A percentile compares a stretch with the other conserved stretches of the same genome.
Conservation (phyloP, 1,139 yeast species). For the Blastobotrys raffinosifermentans region DNA sequence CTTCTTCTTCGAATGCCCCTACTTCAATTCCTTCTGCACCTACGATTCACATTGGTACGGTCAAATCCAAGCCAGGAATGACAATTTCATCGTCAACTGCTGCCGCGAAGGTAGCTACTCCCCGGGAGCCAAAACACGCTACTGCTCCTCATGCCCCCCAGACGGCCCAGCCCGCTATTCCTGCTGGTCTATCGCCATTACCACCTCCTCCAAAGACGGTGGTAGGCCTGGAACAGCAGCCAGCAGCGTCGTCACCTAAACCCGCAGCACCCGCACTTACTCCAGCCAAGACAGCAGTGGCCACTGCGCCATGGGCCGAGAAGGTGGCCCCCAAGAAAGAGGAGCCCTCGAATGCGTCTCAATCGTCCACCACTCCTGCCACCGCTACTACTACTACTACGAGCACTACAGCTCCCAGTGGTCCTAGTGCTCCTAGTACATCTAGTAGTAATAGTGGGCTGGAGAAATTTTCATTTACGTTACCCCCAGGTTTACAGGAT, state of each 20-base stretch:
- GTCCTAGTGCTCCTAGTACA: slow-evolving; percentile 1
- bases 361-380: slow-evolving; percentile 3
- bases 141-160: background rate
- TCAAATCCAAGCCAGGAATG: slow-evolving; percentile 6
- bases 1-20: slow-evolving; percentile 12
- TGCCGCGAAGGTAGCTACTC: too few species aligned
- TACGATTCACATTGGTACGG: slow-evolving; percentile 1
- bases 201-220: slow-evolving; percentile 25
- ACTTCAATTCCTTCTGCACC: slow-evolving; percentile 2
- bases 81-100: slow-evolving; percentile 5
- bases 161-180: slow-evolving; percentile 13
- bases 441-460: slow-evolving; percentile 9
- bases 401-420: background rate
- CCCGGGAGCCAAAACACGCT: too few species aligned
- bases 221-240: slow-evolving; percentile 15
- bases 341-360: slow-evolving; percentile 6
- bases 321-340: slow-evolving; percentile 12
- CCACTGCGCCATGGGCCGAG: slow-evolving; percentile 24
- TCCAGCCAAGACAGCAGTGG: slow-evolving; percentile 11
- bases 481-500: slow-evolving; percentile 47
- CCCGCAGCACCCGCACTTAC: slow-evolving; percentile 13
- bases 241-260: slow-evolving; percentile 9
- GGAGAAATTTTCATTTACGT: slow-evolving; percentile 16
- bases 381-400: slow-evolving; percentile 7
- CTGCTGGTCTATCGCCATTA: slow-evolving; percentile 27